Percentiles rank a stretch among this genome's conserved stretches.
phyloP scores from a whole-genome alignment of 257 asterid species.

The Gentiana straminea region DNA sequence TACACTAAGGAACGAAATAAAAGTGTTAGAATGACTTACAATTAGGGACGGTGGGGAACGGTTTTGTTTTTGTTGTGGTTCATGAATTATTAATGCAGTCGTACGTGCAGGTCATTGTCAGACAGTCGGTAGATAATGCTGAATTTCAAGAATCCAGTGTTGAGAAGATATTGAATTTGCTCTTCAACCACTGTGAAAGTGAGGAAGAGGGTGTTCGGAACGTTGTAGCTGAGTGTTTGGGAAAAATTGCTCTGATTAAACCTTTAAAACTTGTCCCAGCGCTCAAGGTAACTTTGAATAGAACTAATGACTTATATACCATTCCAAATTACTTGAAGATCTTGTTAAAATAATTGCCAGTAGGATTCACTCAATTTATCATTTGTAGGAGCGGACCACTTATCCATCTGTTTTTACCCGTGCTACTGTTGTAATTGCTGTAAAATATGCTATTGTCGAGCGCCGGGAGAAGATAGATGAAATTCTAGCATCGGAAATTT shows the following conservation, averaged over 20 bases:
- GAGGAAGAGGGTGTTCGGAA: slow-evolving; percentile 99
- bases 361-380: slow-evolving; percentile 5
- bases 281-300: slow-evolving; percentile 51
- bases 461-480: slow-evolving; percentile 92
- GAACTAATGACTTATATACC: neutral
- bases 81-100: slow-evolving; percentile 10
- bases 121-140: slow-evolving; percentile 97
- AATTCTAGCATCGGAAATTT: slow-evolving; percentile 70
- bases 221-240: slow-evolving; percentile 98
- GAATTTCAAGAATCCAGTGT: slow-evolving; percentile 95
- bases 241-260: slow-evolving; percentile 94
- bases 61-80: neutral
- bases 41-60: neutral
- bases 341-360: neutral
- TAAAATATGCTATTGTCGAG: slow-evolving; percentile 91
- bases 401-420: slow-evolving; percentile 87
- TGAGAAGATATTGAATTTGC: slow-evolving; percentile 75
- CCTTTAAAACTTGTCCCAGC: slow-evolving; percentile 98
- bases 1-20: too few species aligned
- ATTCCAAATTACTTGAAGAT: neutral
- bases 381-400: slow-evolving; percentile 67
- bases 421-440: slow-evolving; percentile 92
- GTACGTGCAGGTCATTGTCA: slow-evolving; percentile 73
- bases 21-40: too few species aligned
- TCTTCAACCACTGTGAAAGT: slow-evolving; percentile 97